These are phyloP conservation scores for Phlyctochytrium planicorne DNA, from an alignment of 192 early-diverging fungal species.

Conservation along the genomic window DNA sequence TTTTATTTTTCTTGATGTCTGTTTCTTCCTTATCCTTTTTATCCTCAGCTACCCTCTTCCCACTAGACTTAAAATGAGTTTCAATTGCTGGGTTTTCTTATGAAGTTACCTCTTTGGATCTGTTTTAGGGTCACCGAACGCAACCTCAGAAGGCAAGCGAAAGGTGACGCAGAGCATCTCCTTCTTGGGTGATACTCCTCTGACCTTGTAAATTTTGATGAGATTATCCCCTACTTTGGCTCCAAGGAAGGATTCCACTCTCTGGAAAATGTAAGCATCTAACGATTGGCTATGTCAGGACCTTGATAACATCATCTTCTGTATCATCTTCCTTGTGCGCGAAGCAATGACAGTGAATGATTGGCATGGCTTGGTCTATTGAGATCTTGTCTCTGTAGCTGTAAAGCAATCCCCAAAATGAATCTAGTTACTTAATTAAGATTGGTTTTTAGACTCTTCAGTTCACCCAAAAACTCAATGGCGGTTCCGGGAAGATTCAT, in stretches of 20 bases:
- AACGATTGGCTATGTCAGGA: constrained; percentile 30
- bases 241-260: constrained; percentile 54
- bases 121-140: constrained; percentile 51
- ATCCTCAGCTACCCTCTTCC: neutral
- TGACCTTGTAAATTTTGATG: constrained; percentile 72
- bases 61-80: neutral
- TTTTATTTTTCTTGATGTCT: no score
- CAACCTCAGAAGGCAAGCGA: constrained; percentile 71
- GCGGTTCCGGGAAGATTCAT: constrained; percentile 99
- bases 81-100: no score
- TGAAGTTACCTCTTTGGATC: no score
- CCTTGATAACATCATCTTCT: constrained; percentile 55
- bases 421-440: no score
- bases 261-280: constrained; percentile 31
- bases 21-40: neutral
- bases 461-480: constrained; percentile 86
- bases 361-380: constrained; percentile 58
- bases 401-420: constrained; percentile 80
- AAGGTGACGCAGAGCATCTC: constrained; percentile 98
- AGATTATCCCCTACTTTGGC: constrained; percentile 36
- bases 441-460: neutral
- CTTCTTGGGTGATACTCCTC: constrained; percentile 97
- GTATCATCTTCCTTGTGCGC: constrained; percentile 69
- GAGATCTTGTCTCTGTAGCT: neutral
- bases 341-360: constrained; percentile 96